phyloP scores from a whole-genome alignment of 2,329 filamentous ascomycete genomes.

The Sarocladiaceae sp. region DNA sequence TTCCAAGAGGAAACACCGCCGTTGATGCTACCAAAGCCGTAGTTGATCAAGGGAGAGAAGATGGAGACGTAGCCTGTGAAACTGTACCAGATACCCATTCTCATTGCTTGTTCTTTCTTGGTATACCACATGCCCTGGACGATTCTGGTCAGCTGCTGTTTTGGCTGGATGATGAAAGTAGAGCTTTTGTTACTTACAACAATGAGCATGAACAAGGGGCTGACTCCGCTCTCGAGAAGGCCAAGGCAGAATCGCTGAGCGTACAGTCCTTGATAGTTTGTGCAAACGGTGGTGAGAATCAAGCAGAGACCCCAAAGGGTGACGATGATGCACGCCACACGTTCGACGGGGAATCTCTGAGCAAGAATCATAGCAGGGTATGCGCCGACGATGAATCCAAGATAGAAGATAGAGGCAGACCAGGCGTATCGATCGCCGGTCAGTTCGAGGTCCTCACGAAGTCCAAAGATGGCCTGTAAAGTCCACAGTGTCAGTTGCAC shows the following conservation, averaged over 20 bases:
- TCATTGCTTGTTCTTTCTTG: slow-evolving; percentile 34
- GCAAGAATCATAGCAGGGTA: slow-evolving; percentile 38
- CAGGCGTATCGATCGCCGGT: slow-evolving; percentile 39
- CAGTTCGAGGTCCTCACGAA: slow-evolving; percentile 9
- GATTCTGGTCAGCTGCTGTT: slow-evolving; percentile 7
- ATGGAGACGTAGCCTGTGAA: slow-evolving; percentile 40
- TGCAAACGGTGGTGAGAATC: slow-evolving; percentile 32
- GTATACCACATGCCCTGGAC: slow-evolving; percentile 31
- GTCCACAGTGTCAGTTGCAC: too few species aligned
- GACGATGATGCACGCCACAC: slow-evolving; percentile 32
- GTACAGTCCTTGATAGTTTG: slow-evolving; percentile 30
- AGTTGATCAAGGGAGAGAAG: slow-evolving; percentile 43
- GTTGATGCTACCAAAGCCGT: slow-evolving; percentile 39
- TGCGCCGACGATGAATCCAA: slow-evolving; percentile 42
- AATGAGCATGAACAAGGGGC: slow-evolving; percentile 53
- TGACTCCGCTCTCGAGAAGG: slow-evolving; percentile 50
- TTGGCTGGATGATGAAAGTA: slow-evolving; percentile 9
- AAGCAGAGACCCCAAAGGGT: slow-evolving; percentile 31
- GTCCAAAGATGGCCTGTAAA: slow-evolving; percentile 7
- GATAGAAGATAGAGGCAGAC: slow-evolving; percentile 41
- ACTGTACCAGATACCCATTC: slow-evolving; percentile 36
- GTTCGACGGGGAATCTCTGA: slow-evolving; percentile 40
- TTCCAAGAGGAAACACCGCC: slow-evolving; percentile 27
- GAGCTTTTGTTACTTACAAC: slow-evolving; percentile 22
- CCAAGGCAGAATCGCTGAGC: slow-evolving; percentile 52